Conservation (phyloP, 1,284 basidiomycete genomes). For the Singerocomus rubriflavus region DNA sequence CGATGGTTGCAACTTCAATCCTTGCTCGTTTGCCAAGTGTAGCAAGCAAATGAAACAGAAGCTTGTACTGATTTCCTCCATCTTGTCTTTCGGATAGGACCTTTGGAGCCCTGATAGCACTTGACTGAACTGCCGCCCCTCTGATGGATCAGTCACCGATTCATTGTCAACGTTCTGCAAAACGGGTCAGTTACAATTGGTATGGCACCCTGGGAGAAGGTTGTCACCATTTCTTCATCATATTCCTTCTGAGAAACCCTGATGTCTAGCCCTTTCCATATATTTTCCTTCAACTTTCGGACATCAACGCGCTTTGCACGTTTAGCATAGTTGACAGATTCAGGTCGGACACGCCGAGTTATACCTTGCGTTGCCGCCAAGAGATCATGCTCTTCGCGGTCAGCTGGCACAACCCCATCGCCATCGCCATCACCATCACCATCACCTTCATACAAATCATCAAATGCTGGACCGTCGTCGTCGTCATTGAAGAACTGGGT, state of each 20-base stretch:
- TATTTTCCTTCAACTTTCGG: conserved; percentile 95
- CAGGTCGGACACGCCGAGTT: conserved; percentile 77
- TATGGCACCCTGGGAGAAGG: conserved; percentile 13
- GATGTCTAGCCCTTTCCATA: conserved; percentile 90
- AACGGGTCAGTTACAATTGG: conserved; percentile 7
- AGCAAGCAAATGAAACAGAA: conserved; percentile 99
- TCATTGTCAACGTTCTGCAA: conserved; percentile 53
- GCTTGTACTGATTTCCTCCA: conserved; percentile 97
- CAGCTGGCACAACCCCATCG: conserved; percentile 43
- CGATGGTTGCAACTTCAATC: conserved; percentile 69
- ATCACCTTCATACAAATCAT: conserved; percentile 61
- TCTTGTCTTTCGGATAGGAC: conserved; percentile 88
- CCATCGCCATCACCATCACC: conserved; percentile 52
- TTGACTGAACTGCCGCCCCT: conserved; percentile 76
- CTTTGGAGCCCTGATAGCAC: conserved; percentile 82
- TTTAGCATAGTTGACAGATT: conserved; percentile 94
- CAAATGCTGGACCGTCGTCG: conserved; percentile 78
- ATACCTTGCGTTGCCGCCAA: conserved; percentile 79
- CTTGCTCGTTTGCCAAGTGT: conserved; percentile 94
- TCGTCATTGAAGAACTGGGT: conserved; percentile 98
- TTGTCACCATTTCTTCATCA: conserved; percentile 52
- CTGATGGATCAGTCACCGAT: conserved; percentile 53
- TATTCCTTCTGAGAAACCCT: conserved; percentile 47
- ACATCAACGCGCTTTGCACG: conserved; percentile 97
- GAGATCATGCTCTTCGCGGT: conserved; percentile 81